Percentiles rank a stretch among this genome's conserved stretches.
phyloP scores from a whole-genome alignment of 2,329 filamentous ascomycete species.

The Cyphellophora attinorum region DNA sequence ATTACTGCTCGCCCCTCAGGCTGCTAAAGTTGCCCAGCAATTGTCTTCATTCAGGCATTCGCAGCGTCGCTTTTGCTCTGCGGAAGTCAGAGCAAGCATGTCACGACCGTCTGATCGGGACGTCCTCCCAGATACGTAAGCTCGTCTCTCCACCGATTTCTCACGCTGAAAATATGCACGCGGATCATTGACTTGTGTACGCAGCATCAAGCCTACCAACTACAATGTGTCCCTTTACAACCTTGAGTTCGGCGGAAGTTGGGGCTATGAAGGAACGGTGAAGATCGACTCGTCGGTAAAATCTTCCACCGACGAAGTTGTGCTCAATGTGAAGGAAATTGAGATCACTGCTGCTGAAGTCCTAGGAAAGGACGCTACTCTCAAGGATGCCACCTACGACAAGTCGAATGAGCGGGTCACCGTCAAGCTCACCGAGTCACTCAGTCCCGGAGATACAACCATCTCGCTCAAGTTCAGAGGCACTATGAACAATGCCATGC shows the following conservation, averaged over 20 bases:
- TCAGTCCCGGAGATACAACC: constrained; percentile 58
- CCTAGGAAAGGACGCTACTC: constrained; percentile 39
- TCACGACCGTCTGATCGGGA: constrained; percentile 32
- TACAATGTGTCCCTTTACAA: constrained; percentile 76
- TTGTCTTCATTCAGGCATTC: too few relatives aligned
- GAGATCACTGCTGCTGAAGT: constrained; percentile 62
- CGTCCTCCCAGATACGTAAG: constrained; percentile 29
- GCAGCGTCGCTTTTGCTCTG: constrained; percentile 28
- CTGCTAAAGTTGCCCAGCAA: too few relatives aligned
- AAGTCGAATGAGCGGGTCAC: constrained; percentile 74
- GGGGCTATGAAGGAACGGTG: constrained; percentile 79
- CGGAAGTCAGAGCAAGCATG: constrained; percentile 32
- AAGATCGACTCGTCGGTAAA: constrained; percentile 68
- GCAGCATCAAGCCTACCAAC: constrained; percentile 69
- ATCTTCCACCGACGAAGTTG: constrained; percentile 63
- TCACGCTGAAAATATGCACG: too few relatives aligned
- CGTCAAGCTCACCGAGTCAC: constrained; percentile 63
- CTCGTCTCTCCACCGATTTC: too few relatives aligned
- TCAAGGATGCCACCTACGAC: constrained; percentile 61
- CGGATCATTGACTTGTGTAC: neutral
- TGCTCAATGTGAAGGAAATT: constrained; percentile 78
- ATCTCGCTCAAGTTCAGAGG: constrained; percentile 68
- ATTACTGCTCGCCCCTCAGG: too few relatives aligned
- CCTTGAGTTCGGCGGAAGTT: constrained; percentile 60
- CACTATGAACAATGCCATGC: constrained; percentile 81